phyloP scores from a whole-genome alignment of 2,329 filamentous ascomycete species.

The Fusarium sp. region DNA sequence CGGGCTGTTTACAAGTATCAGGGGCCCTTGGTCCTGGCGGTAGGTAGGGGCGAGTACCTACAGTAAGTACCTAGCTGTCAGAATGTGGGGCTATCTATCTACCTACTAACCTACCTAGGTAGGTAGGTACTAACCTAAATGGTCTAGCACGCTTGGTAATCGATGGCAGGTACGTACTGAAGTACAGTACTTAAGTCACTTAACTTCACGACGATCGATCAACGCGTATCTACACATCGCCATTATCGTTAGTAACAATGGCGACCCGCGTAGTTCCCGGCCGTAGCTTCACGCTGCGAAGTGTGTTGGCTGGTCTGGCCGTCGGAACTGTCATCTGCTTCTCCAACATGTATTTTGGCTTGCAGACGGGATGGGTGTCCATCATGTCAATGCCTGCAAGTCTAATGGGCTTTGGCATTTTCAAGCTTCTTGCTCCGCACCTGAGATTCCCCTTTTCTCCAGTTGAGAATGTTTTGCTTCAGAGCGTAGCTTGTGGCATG shows the following conservation, averaged over 20 bases:
- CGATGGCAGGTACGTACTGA: background rate
- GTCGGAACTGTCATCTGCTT: constrained; percentile 95
- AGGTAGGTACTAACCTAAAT: no score
- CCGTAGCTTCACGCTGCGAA: constrained; percentile 86
- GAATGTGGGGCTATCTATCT: constrained; percentile 15
- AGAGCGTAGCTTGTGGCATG: constrained; percentile 94
- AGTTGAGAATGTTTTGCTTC: constrained; percentile 95
- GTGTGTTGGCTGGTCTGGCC: constrained; percentile 80
- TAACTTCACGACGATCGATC: constrained; percentile 9
- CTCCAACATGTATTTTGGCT: constrained; percentile 98
- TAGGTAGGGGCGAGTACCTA: no score
- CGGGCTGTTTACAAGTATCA: background rate
- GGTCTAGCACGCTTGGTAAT: constrained; percentile 6
- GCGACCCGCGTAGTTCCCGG: constrained; percentile 53
- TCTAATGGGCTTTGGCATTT: constrained; percentile 93
- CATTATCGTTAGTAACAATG: constrained; percentile 34
- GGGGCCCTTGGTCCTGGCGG: background rate
- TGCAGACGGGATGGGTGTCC: constrained; percentile 81
- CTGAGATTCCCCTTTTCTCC: constrained; percentile 88
- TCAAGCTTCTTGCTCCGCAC: constrained; percentile 80
- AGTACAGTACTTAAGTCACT: constrained; percentile 3
- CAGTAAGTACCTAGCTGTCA: no score
- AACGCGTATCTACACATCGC: constrained; percentile 7
- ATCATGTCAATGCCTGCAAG: constrained; percentile 98
- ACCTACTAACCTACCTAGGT: no score